Base-by-base conservation (phyloP, 2,329 filamentous ascomycete species). In the Chrysosporium queenslandicum region DNA sequence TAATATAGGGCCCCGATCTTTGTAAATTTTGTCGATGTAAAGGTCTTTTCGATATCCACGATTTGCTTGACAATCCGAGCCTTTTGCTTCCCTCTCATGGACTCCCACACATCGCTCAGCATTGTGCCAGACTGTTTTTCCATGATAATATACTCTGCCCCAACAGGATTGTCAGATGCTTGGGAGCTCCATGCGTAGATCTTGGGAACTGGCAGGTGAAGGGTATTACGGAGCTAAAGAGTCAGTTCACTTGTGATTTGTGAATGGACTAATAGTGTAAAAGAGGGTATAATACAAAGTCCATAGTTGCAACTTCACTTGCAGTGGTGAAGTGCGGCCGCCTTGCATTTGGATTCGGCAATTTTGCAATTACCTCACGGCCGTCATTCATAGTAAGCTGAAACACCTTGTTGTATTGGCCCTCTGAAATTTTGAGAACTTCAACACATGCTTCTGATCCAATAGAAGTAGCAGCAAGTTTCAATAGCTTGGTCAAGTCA, bases 401-500 rank as follows among this genome's bases (percentile, higher is more conserved):
- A 45, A 69, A 67, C 16, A 67, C 66, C 63, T 61, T 62, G 41
- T 60, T 63, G 32, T 62, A 61, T 36, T 62, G 57, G 45, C 58
- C 59, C 39, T 63, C 66, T 5, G 61, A 62, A 14, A 37, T 66
- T 52, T 53, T 69, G 11, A 49, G 36, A 21, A 65, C 59, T 46
- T 52, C 49, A 52, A 49, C 48, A 25, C 54, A 56, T 4, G 53
- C 58, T 52, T 58, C 52, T 18, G 66, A 63, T 42, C 64, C 64
- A 32, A 64, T 53, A 18, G 56, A 60, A 50, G 63, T 52, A 45
- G 63, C 61, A 46, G 67, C 66, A 39, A 68, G 51, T 50, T 61
- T 45, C 51, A 68, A 46, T 18, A 72, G 65, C n/a, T 56, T 59
- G 37, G 57, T 3, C 1, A 71, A 56, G 56, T 71, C 62, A 49